Evolutionary conservation across 768 basidiomycete genomes (phyloP), one percentile per base, ranked within the genome.

Genomic region (Hebeloma cylindrosporum): DNA sequence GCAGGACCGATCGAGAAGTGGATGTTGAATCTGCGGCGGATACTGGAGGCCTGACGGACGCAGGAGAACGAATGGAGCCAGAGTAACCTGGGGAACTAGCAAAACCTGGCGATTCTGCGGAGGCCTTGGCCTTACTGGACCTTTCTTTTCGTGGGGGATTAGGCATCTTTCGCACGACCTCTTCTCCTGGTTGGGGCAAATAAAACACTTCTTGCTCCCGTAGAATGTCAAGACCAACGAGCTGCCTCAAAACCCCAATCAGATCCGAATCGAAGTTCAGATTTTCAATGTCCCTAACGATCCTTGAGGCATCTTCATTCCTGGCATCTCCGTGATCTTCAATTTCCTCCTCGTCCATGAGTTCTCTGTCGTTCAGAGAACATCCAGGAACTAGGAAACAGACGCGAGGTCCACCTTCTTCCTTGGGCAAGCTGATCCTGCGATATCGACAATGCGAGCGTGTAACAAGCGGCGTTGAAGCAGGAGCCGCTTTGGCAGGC

Each of bases 371-470:
- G 22, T 71, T 72, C 30, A 87, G 71, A 5, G 83, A 78, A 52
- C 85, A 87, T 1, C 82, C 82, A 0, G 85, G 85, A 4, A 85
- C 80, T 22, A 85, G 70, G 63, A 87, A 87, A 51, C 56, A 73
- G n/a, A 82, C 64, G 5, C 78, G 75, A 23, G 69, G 71, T 3
- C 75, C 73, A 22, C 69, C 67, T 41, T 80, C 78, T 43, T 75
- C 74, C 28, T 64, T 67, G 1, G 82, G 82, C 16, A 87, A 59
- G 50, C 80, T 82, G 55, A 87, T 81, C 47, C 75, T 79, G 56
- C 81, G 83, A 60, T 80, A 87, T 29, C 80, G 79, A 52, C 85
- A 87, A 41, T 85, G 74, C 3, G 85, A 85, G 4, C 85, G 77
- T 11, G 83, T 85, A 5, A 79, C 74, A 0, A 79, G 81, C 2